A percentile compares a stretch with the other conserved stretches of the same genome.
phyloP scores from a whole-genome alignment of 192 early-diverging fungal species.

The Radiomyces spectabilis region DNA sequence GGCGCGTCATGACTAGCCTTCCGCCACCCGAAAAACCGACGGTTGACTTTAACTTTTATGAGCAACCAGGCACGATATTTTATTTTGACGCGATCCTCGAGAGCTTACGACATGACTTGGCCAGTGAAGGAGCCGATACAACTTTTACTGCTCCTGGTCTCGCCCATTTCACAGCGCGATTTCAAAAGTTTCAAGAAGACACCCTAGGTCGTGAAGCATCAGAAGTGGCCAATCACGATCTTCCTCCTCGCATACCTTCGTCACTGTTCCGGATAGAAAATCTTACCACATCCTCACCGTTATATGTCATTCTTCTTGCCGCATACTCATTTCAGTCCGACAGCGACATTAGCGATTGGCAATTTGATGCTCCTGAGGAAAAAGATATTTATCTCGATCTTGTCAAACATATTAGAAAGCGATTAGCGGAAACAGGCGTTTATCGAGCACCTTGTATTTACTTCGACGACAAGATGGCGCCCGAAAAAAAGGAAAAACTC shows the following conservation, averaged over 20 bases:
- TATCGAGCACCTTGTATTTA: conserved; percentile 5
- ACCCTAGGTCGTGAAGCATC: conserved; percentile 9
- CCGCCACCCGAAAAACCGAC: neutral
- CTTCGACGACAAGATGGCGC: neutral
- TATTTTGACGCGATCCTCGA: conserved; percentile 21
- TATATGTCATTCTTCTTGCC: conserved; percentile 18
- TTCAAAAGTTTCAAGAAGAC: conserved; percentile 22
- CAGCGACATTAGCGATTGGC: conserved; percentile 20
- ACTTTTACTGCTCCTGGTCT: conserved; percentile 21
- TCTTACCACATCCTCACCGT: neutral
- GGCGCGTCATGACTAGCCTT: too few relatives aligned
- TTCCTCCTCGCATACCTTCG: conserved; percentile 15
- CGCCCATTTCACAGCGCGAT: conserved; percentile 19
- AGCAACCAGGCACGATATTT: conserved; percentile 24
- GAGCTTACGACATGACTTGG: conserved; percentile 8
- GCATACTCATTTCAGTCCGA: conserved; percentile 22
- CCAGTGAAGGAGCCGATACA: conserved; percentile 10
- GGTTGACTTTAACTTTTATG: conserved; percentile 27
- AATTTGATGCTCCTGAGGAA: conserved; percentile 19
- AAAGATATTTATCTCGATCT: conserved; percentile 11
- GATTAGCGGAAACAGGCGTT: conserved; percentile 1
- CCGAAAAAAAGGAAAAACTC: conserved; percentile 4
- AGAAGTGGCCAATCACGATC: too few relatives aligned
- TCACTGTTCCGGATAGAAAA: conserved; percentile 12
- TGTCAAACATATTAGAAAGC: conserved; percentile 4